phyloP scores from a whole-genome alignment of 2,329 filamentous ascomycete species.

The Trichoderma sp. region DNA sequence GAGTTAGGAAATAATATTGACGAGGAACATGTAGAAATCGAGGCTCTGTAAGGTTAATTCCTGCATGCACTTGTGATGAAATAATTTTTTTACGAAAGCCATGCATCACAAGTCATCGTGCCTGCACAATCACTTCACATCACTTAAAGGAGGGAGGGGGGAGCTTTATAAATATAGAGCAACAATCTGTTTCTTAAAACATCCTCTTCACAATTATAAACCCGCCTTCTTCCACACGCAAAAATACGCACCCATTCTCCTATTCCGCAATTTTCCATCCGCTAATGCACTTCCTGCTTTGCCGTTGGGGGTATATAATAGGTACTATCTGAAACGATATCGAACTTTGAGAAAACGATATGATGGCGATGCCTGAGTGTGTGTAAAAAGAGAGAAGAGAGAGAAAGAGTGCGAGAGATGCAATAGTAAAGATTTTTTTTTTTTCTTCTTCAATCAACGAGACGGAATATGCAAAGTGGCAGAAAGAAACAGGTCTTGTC shows the following conservation, averaged over 20 bases:
- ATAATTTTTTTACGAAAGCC: background rate
- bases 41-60: constrained; percentile 72
- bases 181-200: background rate
- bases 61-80: constrained; percentile 29
- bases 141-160: background rate
- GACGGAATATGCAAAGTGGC: background rate
- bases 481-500: background rate
- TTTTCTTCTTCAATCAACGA: background rate
- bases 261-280: background rate
- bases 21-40: constrained; percentile 65
- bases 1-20: too few species aligned
- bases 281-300: background rate
- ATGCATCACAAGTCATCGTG: background rate
- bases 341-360: constrained; percentile 83
- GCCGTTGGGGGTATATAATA: constrained; percentile 39
- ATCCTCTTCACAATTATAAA: background rate
- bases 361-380: constrained; percentile 44
- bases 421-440: background rate
- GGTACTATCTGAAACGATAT: constrained; percentile 91
- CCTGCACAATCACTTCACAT: background rate
- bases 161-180: background rate
- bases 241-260: background rate
- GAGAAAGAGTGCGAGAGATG: background rate
- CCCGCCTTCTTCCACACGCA: background rate
- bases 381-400: constrained; percentile 21